Percentiles rank a stretch among this genome's conserved stretches.
These are phyloP conservation scores for Vinca minor DNA, from an alignment of 257 asterid genomes.

Conservation along the genomic window DNA sequence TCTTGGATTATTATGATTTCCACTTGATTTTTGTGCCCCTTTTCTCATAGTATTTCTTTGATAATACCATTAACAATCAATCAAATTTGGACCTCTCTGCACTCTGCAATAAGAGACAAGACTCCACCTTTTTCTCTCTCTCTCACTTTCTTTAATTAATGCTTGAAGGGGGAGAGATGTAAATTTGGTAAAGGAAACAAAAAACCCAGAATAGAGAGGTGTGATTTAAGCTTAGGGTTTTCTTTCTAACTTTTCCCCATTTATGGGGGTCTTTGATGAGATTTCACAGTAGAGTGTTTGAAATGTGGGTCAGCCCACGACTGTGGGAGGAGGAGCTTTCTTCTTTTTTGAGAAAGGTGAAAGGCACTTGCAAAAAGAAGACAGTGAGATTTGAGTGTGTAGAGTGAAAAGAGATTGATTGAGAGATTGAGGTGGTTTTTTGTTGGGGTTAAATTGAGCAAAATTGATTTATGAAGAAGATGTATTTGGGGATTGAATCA, in stretches of 20 bases:
- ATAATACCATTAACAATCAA: not conserved
- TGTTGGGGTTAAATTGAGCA: not conserved
- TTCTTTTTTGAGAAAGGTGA: not conserved
- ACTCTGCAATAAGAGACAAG: slow-evolving; percentile 1
- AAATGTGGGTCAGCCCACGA: slow-evolving; percentile 15
- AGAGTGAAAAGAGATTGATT: not conserved
- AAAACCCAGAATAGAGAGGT: not conserved
- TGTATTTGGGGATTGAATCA: not conserved
- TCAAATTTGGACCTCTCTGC: too few relatives aligned
- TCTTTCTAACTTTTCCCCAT: too few relatives aligned
- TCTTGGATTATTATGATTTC: slow-evolving; percentile 6
- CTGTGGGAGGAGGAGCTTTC: not conserved
- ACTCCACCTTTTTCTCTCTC: not conserved
- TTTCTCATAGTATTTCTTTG: slow-evolving; percentile 8
- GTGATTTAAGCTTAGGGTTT: not conserved
- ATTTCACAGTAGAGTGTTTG: slow-evolving; percentile 7
- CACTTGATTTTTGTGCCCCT: slow-evolving; percentile 3
- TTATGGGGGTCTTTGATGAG: slow-evolving; percentile 7
- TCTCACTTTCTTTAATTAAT: not conserved
- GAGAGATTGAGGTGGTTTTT: not conserved
- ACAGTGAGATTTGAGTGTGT: not conserved
- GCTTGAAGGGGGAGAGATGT: not conserved
- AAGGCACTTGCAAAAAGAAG: not conserved
- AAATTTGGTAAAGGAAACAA: not conserved
- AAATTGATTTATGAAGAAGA: not conserved